Evolutionary conservation across 2,329 filamentous ascomycete genomes (phyloP), one percentile per base, ranked within the genome.

Genomic region (Westerdykella aurantiaca): DNA sequence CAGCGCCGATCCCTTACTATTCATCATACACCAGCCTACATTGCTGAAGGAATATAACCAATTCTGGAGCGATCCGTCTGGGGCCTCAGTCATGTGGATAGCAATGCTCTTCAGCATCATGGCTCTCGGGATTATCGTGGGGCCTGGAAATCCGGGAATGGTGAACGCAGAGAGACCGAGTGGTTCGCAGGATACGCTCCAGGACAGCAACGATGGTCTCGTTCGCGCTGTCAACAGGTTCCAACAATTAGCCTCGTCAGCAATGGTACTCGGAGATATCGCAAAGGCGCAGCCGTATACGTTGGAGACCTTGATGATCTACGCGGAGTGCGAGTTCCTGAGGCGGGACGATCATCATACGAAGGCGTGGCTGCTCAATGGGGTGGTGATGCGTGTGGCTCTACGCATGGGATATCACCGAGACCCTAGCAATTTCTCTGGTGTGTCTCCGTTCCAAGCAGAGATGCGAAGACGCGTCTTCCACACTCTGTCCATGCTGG

Each of bases 371-470:
- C 43, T 59, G n/a, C 50, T 58, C 46, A 48, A 53, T 18, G 56
- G 53, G 10, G 46, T 58, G 6, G 44, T 43, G 2, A 31, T 60
- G n/a, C 51, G 55, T n/a, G 45, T 56, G 1, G 58, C 58, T 6
- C 43, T 60, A 45, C 53, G 58, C 6, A 67, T 68, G 64, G 68
- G 68, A 3, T 67, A 67, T 43, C 68, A 70, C 41, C 58, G 67
- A 14, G 67, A 70, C 41, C 52, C 54, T 4, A 49, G 45, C 17
- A 45, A 53, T 14, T 13, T 44, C n/a, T 35, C 13, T n/a, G 57
- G 63, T 62, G 7, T 63, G 60, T 42, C 64, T 66, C 38, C 57
- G 61, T 17, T 41, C 17, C 43, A 14, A 38, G 18, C 6, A 25
- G n/a, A 70, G 42, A 68, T 69, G 60, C 59, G 66, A 1, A 52